Evolutionary conservation across 2,329 filamentous ascomycete species (phyloP).

Genomic region (Sporothrix inflata): DNA sequence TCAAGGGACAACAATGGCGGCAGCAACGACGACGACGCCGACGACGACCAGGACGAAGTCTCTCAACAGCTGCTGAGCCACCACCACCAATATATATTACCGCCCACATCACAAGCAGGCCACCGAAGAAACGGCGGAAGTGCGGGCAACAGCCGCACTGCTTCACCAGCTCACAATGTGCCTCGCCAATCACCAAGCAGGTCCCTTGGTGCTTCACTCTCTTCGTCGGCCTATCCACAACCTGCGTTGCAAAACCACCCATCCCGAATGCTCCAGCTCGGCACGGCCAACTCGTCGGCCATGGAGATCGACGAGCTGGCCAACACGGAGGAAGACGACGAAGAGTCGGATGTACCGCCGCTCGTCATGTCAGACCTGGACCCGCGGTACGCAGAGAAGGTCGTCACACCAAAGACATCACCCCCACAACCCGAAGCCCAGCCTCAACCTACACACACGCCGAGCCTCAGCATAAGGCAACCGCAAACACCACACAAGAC

Average conservation of each 20-base stretch:
- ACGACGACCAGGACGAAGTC: background rate
- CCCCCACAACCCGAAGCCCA: background rate
- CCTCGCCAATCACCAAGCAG: background rate
- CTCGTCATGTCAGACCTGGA: slow-evolving; percentile 31
- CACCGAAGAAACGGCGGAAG: background rate
- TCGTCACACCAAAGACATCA: background rate
- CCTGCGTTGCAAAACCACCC: background rate
- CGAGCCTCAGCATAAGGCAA: background rate
- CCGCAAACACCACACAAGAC: background rate
- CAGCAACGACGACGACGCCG: background rate
- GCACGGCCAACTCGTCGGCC: background rate
- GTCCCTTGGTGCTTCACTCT: background rate
- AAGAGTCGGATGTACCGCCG: slow-evolving; percentile 14
- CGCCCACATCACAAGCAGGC: background rate
- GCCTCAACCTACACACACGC: background rate
- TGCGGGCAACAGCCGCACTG: background rate
- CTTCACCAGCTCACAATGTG: background rate
- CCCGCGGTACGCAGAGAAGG: slow-evolving; percentile 11
- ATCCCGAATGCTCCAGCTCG: background rate
- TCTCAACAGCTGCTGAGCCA: slow-evolving; percentile 19
- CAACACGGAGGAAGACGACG: slow-evolving; percentile 17
- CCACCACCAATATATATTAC: background rate
- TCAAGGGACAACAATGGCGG: background rate
- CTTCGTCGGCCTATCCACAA: background rate
- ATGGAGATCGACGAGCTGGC: slow-evolving; percentile 27